A percentile compares a stretch with the other conserved stretches of the same genome.
Evolutionary conservation across 768 basidiomycete species (phyloP).

Genomic region (Leccinum pellstonianum): DNA sequence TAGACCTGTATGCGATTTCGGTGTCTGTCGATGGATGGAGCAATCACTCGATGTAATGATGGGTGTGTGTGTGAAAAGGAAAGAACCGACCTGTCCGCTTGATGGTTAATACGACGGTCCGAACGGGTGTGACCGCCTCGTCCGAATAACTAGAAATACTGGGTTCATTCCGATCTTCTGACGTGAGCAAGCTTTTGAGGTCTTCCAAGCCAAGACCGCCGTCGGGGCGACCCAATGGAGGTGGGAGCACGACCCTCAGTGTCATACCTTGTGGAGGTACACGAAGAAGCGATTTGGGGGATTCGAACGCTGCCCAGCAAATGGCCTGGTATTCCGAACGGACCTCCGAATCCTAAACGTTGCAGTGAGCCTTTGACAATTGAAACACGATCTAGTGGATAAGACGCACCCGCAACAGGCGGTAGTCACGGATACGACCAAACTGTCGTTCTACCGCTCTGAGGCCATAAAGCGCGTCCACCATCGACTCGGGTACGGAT

Average conservation of each 20-base stretch:
- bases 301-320: slow-evolving; percentile 46
- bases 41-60: not conserved
- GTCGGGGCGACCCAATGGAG: slow-evolving; percentile 16
- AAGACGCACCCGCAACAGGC: slow-evolving; percentile 41
- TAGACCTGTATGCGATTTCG: slow-evolving; percentile 23
- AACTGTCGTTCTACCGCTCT: slow-evolving; percentile 56
- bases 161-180: slow-evolving; percentile 7
- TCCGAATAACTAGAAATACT: slow-evolving; percentile 2
- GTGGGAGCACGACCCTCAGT: slow-evolving; percentile 32
- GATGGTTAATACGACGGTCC: slow-evolving; percentile 16
- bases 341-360: slow-evolving; percentile 47
- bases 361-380: not conserved
- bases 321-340: slow-evolving; percentile 42
- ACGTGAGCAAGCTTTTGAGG: slow-evolving; percentile 28
- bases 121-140: slow-evolving; percentile 2
- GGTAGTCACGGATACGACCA: slow-evolving; percentile 46
- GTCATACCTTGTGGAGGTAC: slow-evolving; percentile 34
- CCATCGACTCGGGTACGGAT: slow-evolving; percentile 42
- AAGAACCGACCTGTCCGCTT: slow-evolving; percentile 27
- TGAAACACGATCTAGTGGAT: not conserved
- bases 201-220: slow-evolving; percentile 38
- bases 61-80: not conserved
- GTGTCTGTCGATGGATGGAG: slow-evolving; percentile 6
- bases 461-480: slow-evolving; percentile 51
- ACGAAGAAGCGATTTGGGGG: slow-evolving; percentile 39